Evolutionary conservation across 2,329 filamentous ascomycete species (phyloP), one percentile per base, ranked within the genome.

Genomic region (Cladophialophora exuberans): DNA sequence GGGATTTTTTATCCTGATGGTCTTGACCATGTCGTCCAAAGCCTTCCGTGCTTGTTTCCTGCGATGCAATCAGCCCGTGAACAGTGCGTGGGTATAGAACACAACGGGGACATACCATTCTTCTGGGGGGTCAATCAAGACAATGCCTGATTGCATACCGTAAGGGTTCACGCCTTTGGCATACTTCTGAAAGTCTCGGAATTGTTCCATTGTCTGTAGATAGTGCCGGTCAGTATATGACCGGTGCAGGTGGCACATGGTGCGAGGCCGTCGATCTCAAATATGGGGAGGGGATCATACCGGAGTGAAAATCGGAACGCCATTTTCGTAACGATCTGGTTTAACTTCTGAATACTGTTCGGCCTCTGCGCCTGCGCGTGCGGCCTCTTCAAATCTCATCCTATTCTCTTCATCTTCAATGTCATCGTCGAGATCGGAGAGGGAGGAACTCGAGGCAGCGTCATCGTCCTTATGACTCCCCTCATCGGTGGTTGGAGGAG

Each of bases 71-170:
- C 33, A 55, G 45, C 10, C 18, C 23, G 30, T 59, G 25, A 10
- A 39, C 18, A 15, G 11, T 7, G 13, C 15, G 23, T 11, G 23
- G 26, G 22, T 13, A 46, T 33, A 38, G 49, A 13, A 25, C 6
- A 10, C 31, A 43, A n/a, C 20, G 18, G 28, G 26, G 42, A 59
- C 81, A 72, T 83, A 94, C 94, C 94, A 99, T 83, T 97, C 92
- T 66, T 87, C 77, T 0, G 94, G 94, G 23, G 94, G 92, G 49
- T 97, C 87, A 55, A 99, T 88, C 75, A 99, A 97, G 69, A 97
- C 85, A 65, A 99, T 97, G 30, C 94, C 94, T 18, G 91, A 94
- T 73, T 90, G 90, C 94, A 99, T 99, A 66, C 94, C 94, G 71
- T 96, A 96, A 62, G 85, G 84, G 72, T 99, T 90, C 59, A 99